phyloP scores from a whole-genome alignment of 2,329 filamentous ascomycete species.

The Cercospora sp. region DNA sequence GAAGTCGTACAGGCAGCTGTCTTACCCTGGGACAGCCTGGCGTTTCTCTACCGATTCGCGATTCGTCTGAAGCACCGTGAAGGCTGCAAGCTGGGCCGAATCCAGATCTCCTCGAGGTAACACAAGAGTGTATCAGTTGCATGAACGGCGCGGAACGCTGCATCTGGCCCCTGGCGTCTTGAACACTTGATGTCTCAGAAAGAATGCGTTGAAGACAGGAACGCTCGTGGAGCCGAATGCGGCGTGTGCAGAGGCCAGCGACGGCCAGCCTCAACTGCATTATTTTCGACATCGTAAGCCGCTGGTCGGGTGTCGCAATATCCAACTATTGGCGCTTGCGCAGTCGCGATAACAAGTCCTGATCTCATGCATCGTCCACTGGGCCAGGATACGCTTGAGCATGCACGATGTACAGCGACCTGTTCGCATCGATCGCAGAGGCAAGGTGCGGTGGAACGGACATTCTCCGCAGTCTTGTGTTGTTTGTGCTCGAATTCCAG shows the following conservation, averaged over 20 bases:
- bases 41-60: conserved; percentile 13
- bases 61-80: conserved; percentile 10
- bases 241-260: not conserved
- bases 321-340: conserved; percentile 6
- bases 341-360: conserved; percentile 1
- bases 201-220: conserved; percentile 23
- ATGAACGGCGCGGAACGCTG: conserved; percentile 16
- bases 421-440: not conserved
- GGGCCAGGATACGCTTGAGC: not conserved
- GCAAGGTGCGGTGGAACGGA: conserved; percentile 13
- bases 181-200: conserved; percentile 18
- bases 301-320: conserved; percentile 3
- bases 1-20: conserved; percentile 19
- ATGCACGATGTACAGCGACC: conserved; percentile 1
- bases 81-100: conserved; percentile 21
- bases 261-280: conserved; percentile 6
- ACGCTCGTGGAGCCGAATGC: conserved; percentile 16
- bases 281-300: not conserved
- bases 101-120: conserved; percentile 14
- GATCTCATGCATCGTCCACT: conserved; percentile 9
- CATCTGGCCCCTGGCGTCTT: conserved; percentile 20
- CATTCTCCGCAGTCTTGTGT: conserved; percentile 19
- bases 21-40: conserved; percentile 6
- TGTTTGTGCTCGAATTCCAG: conserved; percentile 24
- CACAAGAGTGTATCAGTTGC: conserved; percentile 18